Evolutionary conservation across 306 rosid genomes (phyloP).

Genomic region (Cucurbita maxima): DNA sequence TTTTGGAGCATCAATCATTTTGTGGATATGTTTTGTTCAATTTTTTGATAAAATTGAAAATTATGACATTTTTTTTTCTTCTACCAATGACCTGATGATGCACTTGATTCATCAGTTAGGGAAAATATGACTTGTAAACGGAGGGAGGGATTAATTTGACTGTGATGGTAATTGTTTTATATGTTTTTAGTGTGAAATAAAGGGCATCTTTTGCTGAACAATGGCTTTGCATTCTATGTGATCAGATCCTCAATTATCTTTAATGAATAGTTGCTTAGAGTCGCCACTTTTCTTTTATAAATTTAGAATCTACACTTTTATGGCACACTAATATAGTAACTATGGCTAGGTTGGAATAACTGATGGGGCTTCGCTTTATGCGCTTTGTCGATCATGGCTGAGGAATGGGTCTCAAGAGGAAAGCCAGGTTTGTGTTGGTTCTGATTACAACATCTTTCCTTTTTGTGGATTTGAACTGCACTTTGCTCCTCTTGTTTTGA

Average conservation of each 20-base stretch:
- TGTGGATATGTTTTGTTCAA: neutral
- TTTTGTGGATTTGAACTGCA: neutral
- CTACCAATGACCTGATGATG: neutral
- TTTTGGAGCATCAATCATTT: neutral
- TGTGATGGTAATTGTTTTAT: neutral
- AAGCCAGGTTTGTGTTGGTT: slow-evolving; percentile 38
- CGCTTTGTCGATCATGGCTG: slow-evolving; percentile 82
- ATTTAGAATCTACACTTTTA: neutral
- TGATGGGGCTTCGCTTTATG: slow-evolving; percentile 68
- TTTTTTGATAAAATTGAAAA: neutral
- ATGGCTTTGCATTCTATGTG: neutral
- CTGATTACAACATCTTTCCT: neutral
- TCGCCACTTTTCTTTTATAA: neutral
- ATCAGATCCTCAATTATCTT: neutral
- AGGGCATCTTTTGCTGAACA: neutral
- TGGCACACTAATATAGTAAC: slow-evolving; percentile 11
- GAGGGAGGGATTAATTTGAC: neutral
- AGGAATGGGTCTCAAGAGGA: slow-evolving; percentile 57
- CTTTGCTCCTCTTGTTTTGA: neutral
- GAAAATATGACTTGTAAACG: neutral
- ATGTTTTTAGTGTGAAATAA: neutral
- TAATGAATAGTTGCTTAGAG: neutral
- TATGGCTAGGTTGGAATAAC: slow-evolving; percentile 50
- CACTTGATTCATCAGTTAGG: neutral
- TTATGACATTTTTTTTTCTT: neutral